Base-by-base conservation (phyloP, 805 yeast genomes). In the Blastobotrys chiropterorum region DNA sequence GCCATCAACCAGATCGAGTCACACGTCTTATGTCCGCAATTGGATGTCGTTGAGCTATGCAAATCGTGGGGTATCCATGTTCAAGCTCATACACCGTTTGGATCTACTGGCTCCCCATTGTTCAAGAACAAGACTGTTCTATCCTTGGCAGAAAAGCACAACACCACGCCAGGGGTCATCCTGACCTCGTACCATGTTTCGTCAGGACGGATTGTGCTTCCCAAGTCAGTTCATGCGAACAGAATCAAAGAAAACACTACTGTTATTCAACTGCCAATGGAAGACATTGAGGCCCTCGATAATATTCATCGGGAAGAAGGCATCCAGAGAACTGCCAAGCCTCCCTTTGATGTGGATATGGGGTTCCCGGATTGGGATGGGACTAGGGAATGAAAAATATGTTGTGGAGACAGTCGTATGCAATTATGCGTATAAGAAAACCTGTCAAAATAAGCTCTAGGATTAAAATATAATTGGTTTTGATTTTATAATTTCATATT, bases 31-130 rank as follows among this genome's bases (percentile, higher is more conserved):
- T 39, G 42, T 16, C 86, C 87, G 34, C 90, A 85, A 65, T 70
- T 65, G 13, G 81, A 82, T 54, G 71, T 86, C 55, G 65, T 77
- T 42, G 76, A 77, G 30, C 82, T 64, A 67, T 74, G 81, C 65
- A 67, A 72, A 47, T 64, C 67, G 20, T 69, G 84, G 50, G 78
- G 73, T 50, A 81, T 83, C 56, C 64, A 71, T 22, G 66, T 82
- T 48, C 85, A 85, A 62, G 92, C 92, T 6, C 86, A 85, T 67
- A 80, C 87, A 21, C 94, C 95, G 38, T 57, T 58, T 16, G 94
- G 90, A 4, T 71, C 83, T 1, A 63, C 70, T 16, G 88, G 86
- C 13, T 88, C 86, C 1, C 86, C 88, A 31, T 74, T 81, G 49
- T 61, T 82, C 59, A 73, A 77, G 53, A 63, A 79, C 48, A 80